A percentile compares a stretch with the other conserved stretches of the same genome.
These are phyloP conservation scores for Hibiscus trionum DNA, from an alignment of 345 rosid genomes.

Conservation along the genomic window DNA sequence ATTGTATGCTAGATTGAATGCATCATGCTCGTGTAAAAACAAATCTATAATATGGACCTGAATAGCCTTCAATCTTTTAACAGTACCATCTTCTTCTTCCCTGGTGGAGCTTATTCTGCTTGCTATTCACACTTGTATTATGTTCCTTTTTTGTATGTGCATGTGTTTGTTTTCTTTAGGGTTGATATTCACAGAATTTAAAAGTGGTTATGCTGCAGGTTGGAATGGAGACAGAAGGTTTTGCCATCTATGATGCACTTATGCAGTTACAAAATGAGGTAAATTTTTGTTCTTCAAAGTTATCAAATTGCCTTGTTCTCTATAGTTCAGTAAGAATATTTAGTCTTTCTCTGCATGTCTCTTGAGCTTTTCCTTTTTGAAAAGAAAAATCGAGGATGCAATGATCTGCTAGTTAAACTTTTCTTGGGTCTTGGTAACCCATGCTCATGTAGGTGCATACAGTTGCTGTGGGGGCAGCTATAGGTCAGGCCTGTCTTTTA, in stretches of 20 bases:
- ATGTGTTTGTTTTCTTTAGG: background rate
- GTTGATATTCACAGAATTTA: background rate
- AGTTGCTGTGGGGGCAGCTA: constrained; percentile 66
- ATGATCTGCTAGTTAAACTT: background rate
- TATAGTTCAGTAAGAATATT: background rate
- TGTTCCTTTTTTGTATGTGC: background rate
- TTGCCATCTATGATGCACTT: constrained; percentile 80
- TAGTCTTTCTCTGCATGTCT: background rate
- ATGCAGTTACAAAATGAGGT: constrained; percentile 71
- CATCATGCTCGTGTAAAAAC: background rate
- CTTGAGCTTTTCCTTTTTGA: background rate
- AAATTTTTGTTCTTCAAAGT: background rate
- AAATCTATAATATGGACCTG: background rate
- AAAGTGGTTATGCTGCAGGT: constrained; percentile 34
- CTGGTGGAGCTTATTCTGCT: background rate
- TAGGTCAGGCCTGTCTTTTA: constrained; percentile 72
- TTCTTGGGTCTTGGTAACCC: background rate
- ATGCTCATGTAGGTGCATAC: constrained; percentile 56
- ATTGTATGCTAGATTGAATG: background rate
- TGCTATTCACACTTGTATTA: background rate
- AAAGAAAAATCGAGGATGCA: background rate
- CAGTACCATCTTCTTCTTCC: background rate
- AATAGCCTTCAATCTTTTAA: background rate
- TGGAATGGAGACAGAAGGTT: constrained; percentile 83
- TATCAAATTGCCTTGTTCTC: background rate